Conservation (phyloP, 768 basidiomycete species). For the Phallus indusiatus region DNA sequence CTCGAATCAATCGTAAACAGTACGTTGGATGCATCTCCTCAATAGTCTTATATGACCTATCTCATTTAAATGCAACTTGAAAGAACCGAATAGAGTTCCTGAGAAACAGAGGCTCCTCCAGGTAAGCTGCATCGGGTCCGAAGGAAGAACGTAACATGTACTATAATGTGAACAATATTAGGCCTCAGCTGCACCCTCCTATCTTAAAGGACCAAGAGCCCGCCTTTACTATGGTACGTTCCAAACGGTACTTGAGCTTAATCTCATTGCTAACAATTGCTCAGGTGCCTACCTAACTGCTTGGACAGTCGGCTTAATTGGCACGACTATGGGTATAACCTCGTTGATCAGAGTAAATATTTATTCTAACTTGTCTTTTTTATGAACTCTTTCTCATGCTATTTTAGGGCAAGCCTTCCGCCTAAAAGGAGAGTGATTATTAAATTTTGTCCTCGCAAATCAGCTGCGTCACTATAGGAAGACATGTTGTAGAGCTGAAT, state of each 20-base stretch:
- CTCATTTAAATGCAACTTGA: conserved; percentile 10
- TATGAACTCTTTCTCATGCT: neutral
- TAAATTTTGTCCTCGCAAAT: no score
- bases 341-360: conserved; percentile 31
- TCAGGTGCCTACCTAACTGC: conserved; percentile 46
- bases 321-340: conserved; percentile 41
- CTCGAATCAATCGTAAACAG: conserved; percentile 58
- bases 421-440: neutral
- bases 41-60: no score
- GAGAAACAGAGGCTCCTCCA: conserved; percentile 61
- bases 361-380: conserved; percentile 6
- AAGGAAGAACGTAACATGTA: neutral
- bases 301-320: conserved; percentile 46
- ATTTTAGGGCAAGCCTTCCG: neutral
- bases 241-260: neutral
- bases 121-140: conserved; percentile 28
- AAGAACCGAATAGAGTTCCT: conserved; percentile 55
- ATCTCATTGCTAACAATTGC: neutral
- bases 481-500: no score
- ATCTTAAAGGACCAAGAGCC: conserved; percentile 52
- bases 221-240: conserved; percentile 54
- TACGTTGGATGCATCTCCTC: conserved; percentile 33
- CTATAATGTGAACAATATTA: conserved; percentile 12
- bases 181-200: conserved; percentile 40
- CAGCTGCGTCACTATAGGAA: no score